Percentiles rank a stretch among this genome's conserved stretches.
Evolutionary conservation across 495 filamentous ascomycete genomes (phyloP).

Genomic region (Polyplosphaeria fusca): DNA sequence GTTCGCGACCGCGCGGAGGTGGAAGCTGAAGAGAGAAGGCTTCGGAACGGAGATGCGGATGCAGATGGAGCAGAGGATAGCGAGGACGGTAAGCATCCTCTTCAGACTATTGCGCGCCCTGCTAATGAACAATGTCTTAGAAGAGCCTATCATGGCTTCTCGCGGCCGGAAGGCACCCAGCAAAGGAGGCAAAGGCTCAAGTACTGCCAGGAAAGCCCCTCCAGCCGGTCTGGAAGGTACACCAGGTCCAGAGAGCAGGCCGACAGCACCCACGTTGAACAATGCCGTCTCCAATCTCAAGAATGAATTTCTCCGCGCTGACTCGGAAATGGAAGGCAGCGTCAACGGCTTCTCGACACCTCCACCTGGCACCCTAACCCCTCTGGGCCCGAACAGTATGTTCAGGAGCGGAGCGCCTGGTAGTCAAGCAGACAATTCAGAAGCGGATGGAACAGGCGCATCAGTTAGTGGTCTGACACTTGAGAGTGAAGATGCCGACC

Average conservation of each 20-base stretch:
- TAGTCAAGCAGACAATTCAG: conserved; percentile 76
- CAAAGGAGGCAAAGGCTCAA: conserved; percentile 74
- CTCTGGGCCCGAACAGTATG: conserved; percentile 67
- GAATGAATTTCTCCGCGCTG: conserved; percentile 53
- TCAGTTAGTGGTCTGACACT: conserved; percentile 60
- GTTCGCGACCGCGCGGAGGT: conserved; percentile 90
- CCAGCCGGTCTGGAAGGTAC: conserved; percentile 65
- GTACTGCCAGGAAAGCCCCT: conserved; percentile 65
- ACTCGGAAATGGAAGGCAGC: conserved; percentile 70
- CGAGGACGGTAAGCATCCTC: conserved; percentile 64
- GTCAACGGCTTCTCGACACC: conserved; percentile 82
- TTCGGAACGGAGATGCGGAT: conserved; percentile 65
- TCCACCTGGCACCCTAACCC: conserved; percentile 72
- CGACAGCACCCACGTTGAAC: conserved; percentile 49
- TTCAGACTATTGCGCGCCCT: not conserved
- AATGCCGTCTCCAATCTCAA: conserved; percentile 48
- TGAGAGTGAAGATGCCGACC: conserved; percentile 50
- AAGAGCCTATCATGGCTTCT: conserved; percentile 91
- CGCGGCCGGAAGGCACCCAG: conserved; percentile 85
- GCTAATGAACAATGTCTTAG: conserved; percentile 47
- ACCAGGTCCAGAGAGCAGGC: conserved; percentile 64
- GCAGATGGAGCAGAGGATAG: conserved; percentile 85
- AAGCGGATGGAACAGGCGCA: conserved; percentile 65
- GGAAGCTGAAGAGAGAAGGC: conserved; percentile 88
- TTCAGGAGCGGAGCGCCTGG: conserved; percentile 52